Conservation (phyloP, 768 basidiomycete genomes). For the Lactarius tabidus region DNA sequence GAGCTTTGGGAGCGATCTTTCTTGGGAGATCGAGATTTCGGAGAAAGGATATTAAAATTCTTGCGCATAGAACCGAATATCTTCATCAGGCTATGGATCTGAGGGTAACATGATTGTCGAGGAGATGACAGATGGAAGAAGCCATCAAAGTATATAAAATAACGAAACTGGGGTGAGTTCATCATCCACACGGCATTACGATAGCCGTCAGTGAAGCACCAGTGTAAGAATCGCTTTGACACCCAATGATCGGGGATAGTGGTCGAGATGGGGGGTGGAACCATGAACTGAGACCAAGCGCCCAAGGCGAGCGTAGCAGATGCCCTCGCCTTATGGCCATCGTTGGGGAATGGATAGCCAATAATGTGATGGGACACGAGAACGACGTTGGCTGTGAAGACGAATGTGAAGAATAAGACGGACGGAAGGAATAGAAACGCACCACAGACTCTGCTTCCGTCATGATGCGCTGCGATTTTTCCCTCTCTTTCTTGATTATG, state of each 20-base stretch:
- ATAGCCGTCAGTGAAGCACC: neutral
- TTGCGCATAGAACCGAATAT: slow-evolving; percentile 63
- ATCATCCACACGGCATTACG: neutral
- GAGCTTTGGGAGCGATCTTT: slow-evolving; percentile 38
- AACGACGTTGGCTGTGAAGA: neutral
- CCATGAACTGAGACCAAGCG: neutral
- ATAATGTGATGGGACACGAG: neutral
- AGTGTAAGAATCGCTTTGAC: neutral
- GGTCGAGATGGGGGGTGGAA: neutral
- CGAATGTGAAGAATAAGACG: too few species aligned
- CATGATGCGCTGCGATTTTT: slow-evolving; percentile 68
- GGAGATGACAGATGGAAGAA: neutral
- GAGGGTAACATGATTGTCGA: neutral
- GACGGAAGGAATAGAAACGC: slow-evolving; percentile 14
- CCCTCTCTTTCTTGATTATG: slow-evolving; percentile 77
- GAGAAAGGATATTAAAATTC: slow-evolving; percentile 45
- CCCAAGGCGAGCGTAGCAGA: neutral
- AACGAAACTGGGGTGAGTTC: neutral
- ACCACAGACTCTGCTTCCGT: slow-evolving; percentile 74
- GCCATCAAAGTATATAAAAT: neutral
- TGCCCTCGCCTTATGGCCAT: neutral
- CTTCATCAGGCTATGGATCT: slow-evolving; percentile 45
- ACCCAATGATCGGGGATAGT: neutral
- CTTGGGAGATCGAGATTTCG: slow-evolving; percentile 40
- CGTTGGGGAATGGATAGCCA: neutral